phyloP scores from a whole-genome alignment of 2,329 filamentous ascomycete genomes.

The Phyllosticta ampelicida region DNA sequence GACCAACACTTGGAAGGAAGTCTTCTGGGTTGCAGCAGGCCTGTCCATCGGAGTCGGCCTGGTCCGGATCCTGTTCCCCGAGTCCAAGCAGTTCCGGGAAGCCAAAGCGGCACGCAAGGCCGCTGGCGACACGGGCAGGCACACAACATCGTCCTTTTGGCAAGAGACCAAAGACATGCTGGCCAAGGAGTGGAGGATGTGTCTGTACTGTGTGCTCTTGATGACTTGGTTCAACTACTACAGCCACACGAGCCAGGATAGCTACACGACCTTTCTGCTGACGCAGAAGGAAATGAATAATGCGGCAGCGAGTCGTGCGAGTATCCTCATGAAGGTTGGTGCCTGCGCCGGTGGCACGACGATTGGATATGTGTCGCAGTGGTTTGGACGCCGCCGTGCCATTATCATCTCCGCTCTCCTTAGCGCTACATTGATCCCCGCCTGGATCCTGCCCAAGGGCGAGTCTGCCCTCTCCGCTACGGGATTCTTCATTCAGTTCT shows the following conservation, averaged over 20 bases:
- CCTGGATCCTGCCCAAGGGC: constrained; percentile 56
- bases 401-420: constrained; percentile 53
- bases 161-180: constrained; percentile 59
- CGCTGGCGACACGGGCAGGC: constrained; percentile 32
- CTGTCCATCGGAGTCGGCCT: constrained; percentile 59
- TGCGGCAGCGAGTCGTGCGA: constrained; percentile 54
- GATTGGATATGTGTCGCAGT: constrained; percentile 65
- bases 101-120: constrained; percentile 46
- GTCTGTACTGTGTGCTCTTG: constrained; percentile 63
- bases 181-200: constrained; percentile 61
- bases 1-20: constrained; percentile 58
- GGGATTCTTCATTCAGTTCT: constrained; percentile 57
- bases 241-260: constrained; percentile 71
- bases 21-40: constrained; percentile 63
- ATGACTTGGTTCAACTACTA: constrained; percentile 60
- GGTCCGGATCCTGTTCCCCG: constrained; percentile 57
- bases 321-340: constrained; percentile 72
- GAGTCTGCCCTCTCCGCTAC: constrained; percentile 50
- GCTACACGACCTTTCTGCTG: constrained; percentile 72
- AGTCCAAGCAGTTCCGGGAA: constrained; percentile 64
- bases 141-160: constrained; percentile 49
- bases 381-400: constrained; percentile 58
- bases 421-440: constrained; percentile 53
- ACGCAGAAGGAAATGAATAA: constrained; percentile 59
- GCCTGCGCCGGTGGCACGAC: constrained; percentile 64